Conservation (phyloP, 1,139 yeast species). For the Geotrichum restrictum region DNA sequence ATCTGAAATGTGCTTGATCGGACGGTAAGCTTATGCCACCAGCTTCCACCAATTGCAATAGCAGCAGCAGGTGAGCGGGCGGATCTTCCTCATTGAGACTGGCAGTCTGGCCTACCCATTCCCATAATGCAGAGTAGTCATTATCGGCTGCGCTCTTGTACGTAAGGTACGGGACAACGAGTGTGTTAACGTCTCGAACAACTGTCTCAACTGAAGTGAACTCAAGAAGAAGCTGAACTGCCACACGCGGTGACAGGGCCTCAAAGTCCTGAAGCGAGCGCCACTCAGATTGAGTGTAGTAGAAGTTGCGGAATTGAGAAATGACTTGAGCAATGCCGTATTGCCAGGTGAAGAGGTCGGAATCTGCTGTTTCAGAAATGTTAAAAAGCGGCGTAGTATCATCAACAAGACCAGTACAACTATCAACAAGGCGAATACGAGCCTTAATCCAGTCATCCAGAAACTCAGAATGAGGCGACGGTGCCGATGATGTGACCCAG, state of each 20-base stretch:
- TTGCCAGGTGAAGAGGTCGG: slow-evolving; percentile 26
- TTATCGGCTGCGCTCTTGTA: slow-evolving; percentile 16
- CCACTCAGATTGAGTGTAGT: slow-evolving; percentile 15
- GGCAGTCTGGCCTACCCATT: slow-evolving; percentile 24
- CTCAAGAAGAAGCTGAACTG: slow-evolving; percentile 23
- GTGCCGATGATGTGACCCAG: slow-evolving; percentile 20
- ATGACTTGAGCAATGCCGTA: slow-evolving; percentile 29
- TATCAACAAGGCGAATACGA: slow-evolving; percentile 28
- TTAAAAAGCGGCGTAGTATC: slow-evolving; percentile 16
- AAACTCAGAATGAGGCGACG: not conserved
- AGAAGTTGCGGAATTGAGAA: slow-evolving; percentile 22
- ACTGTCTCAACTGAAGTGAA: slow-evolving; percentile 24
- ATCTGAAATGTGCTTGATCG: slow-evolving; percentile 8
- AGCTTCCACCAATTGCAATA: slow-evolving; percentile 10
- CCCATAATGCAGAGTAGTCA: slow-evolving; percentile 23
- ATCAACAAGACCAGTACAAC: slow-evolving; percentile 24
- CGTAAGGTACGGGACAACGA: slow-evolving; percentile 28
- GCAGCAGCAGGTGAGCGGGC: slow-evolving; percentile 12
- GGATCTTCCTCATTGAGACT: slow-evolving; percentile 17
- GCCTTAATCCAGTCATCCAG: slow-evolving; percentile 27
- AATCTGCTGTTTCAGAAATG: slow-evolving; percentile 20
- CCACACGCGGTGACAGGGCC: slow-evolving; percentile 15
- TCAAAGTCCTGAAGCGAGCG: slow-evolving; percentile 26
- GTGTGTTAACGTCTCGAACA: slow-evolving; percentile 26
- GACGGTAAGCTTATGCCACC: slow-evolving; percentile 16